Evolutionary conservation across 495 filamentous ascomycete species (phyloP).

Genomic region (Corynascus novoguineensis): DNA sequence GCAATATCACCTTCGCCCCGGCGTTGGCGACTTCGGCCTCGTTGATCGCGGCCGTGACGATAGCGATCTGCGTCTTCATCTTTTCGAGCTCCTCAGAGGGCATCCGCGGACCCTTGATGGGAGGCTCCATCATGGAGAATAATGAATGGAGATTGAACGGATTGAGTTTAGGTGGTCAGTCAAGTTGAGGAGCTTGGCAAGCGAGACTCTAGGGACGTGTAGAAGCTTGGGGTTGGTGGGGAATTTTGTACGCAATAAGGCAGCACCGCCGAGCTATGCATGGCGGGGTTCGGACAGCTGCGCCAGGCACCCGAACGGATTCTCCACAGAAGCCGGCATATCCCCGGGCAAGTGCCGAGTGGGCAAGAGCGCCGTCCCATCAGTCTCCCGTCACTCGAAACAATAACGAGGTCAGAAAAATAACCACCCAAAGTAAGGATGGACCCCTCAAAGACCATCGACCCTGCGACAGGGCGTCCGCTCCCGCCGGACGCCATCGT

Average conservation of each 20-base stretch:
- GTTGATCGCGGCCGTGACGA: not conserved
- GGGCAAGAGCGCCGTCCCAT: too few species aligned
- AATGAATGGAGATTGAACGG: not conserved
- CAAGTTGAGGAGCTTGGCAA: not conserved
- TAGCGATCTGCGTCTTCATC: not conserved
- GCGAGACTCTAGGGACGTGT: not conserved
- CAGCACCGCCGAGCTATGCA: not conserved
- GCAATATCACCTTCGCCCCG: not conserved
- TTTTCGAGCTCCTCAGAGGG: not conserved
- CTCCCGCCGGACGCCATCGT: slow-evolving; percentile 67
- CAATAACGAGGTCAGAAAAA: too few species aligned
- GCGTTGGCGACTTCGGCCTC: too few species aligned
- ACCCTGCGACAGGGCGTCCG: slow-evolving; percentile 53
- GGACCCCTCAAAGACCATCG: slow-evolving; percentile 36
- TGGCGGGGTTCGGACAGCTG: slow-evolving; percentile 1
- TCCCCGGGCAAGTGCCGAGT: not conserved
- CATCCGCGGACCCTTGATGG: not conserved
- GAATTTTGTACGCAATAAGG: too few species aligned
- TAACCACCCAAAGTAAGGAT: slow-evolving; percentile 26
- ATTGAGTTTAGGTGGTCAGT: not conserved
- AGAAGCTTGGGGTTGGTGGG: not conserved
- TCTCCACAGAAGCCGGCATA: slow-evolving; percentile 1
- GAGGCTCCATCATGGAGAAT: not conserved
- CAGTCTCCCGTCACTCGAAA: too few species aligned
- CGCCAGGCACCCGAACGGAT: not conserved